Evolutionary conservation across 1,284 basidiomycete species (phyloP).

Genomic region (Ceratobasidium theobromae): DNA sequence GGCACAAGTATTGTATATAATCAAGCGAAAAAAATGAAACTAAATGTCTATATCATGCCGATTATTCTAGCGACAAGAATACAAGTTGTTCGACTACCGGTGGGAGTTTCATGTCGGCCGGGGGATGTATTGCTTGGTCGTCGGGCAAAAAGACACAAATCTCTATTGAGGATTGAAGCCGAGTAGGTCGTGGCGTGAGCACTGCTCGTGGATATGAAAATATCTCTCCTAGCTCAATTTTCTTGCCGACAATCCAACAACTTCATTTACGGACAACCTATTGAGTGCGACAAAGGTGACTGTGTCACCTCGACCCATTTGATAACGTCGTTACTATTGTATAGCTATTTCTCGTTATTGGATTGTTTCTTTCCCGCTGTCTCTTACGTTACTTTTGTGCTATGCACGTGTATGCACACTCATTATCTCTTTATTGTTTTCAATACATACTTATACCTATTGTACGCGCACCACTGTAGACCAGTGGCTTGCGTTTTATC

Average conservation of each 20-base stretch:
- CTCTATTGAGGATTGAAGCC: constrained; percentile 43
- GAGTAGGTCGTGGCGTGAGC: constrained; percentile 44
- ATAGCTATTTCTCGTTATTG: too few species aligned
- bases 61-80: constrained; percentile 1
- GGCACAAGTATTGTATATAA: constrained; percentile 33
- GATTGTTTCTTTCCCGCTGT: too few species aligned
- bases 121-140: background rate
- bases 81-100: constrained; percentile 15
- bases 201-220: constrained; percentile 39
- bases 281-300: too few species aligned
- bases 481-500: too few species aligned
- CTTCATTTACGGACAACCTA: constrained; percentile 40
- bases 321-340: too few species aligned
- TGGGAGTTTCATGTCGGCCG: background rate
- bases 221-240: constrained; percentile 31
- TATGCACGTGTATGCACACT: too few species aligned
- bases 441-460: too few species aligned
- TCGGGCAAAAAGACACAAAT: constrained; percentile 42
- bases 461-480: too few species aligned
- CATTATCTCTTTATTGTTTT: too few species aligned
- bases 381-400: too few species aligned
- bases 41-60: background rate
- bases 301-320: too few species aligned
- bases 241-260: background rate
- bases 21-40: background rate